Conservation (phyloP, 192 early-diverging fungal species). For the Backusella westeae region DNA sequence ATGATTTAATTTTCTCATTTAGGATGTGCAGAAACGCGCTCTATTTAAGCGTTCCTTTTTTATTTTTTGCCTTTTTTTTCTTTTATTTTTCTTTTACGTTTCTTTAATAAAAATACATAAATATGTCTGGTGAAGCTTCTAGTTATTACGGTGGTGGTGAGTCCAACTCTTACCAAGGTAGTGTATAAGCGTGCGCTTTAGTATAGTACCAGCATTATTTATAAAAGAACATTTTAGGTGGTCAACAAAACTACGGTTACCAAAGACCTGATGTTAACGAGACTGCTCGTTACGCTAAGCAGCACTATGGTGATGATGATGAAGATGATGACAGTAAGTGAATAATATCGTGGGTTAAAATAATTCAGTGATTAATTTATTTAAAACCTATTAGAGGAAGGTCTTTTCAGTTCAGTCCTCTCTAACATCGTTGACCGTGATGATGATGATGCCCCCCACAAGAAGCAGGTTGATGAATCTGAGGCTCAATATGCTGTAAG, state of each 20-base stretch:
- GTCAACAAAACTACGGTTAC: not conserved
- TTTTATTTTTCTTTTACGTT: not conserved
- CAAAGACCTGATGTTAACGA: not conserved
- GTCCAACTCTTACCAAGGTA: not conserved
- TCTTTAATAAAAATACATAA: not conserved
- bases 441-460: conserved; percentile 21
- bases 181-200: not conserved
- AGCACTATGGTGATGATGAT: not conserved
- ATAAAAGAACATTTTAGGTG: not conserved
- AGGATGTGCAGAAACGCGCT: not conserved
- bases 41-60: not conserved
- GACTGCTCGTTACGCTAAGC: conserved; percentile 7
- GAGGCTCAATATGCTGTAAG: conserved; percentile 21
- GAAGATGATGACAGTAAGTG: not conserved
- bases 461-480: conserved; percentile 7
- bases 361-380: not conserved
- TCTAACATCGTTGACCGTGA: conserved; percentile 12
- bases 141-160: not conserved
- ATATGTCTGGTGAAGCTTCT: conserved; percentile 4
- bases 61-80: not conserved
- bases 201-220: not conserved
- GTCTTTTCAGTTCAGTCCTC: conserved; percentile 23
- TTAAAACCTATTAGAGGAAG: conserved; percentile 7
- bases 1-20: not conserved
- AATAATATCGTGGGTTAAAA: not conserved